Base-by-base conservation (phyloP, 208 protist species). In the Lotmaria passim region DNA sequence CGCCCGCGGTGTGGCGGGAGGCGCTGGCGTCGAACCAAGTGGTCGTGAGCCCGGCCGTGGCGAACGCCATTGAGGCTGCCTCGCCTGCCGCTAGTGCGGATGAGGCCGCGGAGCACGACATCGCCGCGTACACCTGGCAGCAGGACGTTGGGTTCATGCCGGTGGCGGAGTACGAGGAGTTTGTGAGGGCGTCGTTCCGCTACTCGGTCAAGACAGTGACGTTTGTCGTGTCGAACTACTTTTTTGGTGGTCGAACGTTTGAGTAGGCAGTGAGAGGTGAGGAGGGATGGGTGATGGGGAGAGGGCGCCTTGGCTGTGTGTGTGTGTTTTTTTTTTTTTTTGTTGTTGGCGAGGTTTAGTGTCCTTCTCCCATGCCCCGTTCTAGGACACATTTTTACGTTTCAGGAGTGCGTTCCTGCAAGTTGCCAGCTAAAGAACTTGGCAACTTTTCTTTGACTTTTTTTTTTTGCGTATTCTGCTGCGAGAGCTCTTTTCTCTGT, bases 211-310 rank as follows among this genome's bases (percentile, higher is more conserved):
- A 81, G 43, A 85, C 84, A 17, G 78, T 75, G 17, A 73, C 69
- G 5, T 82, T 90, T 60, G 81, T 87, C 23, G 38, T 90, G 39
- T 80, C 68, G 26, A 90, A 90, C 69, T 87, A 83, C 65, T 90
- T 90, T 62, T 78, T 89, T 57, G 77, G 83, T 17, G 79, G 79
- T 0, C 73, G 79, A 15, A 19, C 60, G 50, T 77, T 85, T 41
- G 46, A 56, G 41, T 53, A 62, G 19, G n/a, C 10, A 14, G 38
- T n/a, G n/a, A n/a, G n/a, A n/a, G n/a, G n/a, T n/a, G n/a, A n/a
- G n/a, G n/a, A n/a, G n/a, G n/a, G n/a, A n/a, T n/a, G n/a, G n/a
- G n/a, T n/a, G n/a, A n/a, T n/a, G n/a, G n/a, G n/a, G n/a, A n/a
- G n/a, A n/a, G n/a, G n/a, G n/a, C n/a, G n/a, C n/a, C n/a, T n/a